Conservation (phyloP, 148 eudicot genomes). For the Rhododendron williamsianum region DNA sequence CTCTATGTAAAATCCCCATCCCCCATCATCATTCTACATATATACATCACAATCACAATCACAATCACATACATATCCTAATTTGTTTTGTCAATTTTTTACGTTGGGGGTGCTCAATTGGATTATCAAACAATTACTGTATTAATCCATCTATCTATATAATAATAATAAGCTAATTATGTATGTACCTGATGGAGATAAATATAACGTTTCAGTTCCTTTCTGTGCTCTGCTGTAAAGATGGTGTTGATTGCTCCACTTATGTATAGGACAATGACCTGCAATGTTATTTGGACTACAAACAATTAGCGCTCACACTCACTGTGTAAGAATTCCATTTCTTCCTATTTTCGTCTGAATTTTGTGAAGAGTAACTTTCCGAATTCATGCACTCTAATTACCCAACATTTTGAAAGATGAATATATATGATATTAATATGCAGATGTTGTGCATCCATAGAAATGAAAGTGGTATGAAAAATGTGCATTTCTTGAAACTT, state of each 20-base stretch:
- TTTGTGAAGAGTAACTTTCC: background rate
- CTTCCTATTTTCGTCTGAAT: background rate
- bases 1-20: conserved; percentile 35
- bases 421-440: background rate
- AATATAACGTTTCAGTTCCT: conserved; percentile 28
- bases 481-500: background rate
- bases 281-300: background rate
- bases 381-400: no score
- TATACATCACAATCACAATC: no score
- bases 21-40: conserved; percentile 28
- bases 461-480: background rate
- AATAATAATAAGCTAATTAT: no score
- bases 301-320: background rate
- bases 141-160: no score
- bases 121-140: no score
- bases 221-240: conserved; percentile 25
- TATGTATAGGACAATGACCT: conserved; percentile 26
- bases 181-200: conserved; percentile 24
- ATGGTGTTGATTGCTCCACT: conserved; percentile 28
- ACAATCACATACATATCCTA: no score
- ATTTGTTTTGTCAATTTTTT: no score
- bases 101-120: no score
- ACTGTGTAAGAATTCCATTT: background rate
- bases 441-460: background rate
- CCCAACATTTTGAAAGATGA: background rate